These are phyloP conservation scores for Brassica juncea DNA, from an alignment of 345 rosid species.

Conservation along the genomic window DNA sequence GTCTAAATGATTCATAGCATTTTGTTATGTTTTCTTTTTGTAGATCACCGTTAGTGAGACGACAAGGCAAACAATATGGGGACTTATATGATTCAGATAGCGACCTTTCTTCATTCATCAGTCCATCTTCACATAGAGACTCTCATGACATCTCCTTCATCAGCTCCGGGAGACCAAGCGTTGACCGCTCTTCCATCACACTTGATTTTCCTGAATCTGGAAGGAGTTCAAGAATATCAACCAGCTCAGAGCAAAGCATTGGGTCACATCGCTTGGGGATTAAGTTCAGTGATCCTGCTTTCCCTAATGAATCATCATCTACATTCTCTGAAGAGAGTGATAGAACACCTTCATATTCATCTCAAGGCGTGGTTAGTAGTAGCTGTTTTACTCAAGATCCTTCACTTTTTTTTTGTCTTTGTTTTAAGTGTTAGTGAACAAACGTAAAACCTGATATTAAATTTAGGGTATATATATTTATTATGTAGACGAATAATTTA, in stretches of 20 bases:
- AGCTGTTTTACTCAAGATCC: background rate
- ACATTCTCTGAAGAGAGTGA: constrained; percentile 59
- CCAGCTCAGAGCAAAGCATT: constrained; percentile 61
- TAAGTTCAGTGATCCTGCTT: constrained; percentile 49
- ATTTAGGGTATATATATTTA: background rate
- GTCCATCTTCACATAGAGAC: constrained; percentile 44
- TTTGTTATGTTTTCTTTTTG: background rate
- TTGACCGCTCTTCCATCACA: constrained; percentile 55
- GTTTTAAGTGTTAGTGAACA: background rate
- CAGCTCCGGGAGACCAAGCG: constrained; percentile 73
- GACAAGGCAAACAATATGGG: constrained; percentile 40
- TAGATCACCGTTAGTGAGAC: constrained; percentile 55
- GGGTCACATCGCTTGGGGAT: constrained; percentile 57
- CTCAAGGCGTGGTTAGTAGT: constrained; percentile 57
- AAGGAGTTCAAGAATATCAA: constrained; percentile 52
- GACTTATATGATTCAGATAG: constrained; percentile 62
- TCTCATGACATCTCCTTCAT: constrained; percentile 73
- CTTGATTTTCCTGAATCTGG: constrained; percentile 56
- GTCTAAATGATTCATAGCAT: background rate
- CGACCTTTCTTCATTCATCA: constrained; percentile 75
- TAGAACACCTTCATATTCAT: constrained; percentile 60
- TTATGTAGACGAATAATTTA: background rate
- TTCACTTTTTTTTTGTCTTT: background rate
- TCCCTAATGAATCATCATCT: constrained; percentile 49
- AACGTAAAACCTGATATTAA: background rate